Evolutionary conservation across 495 filamentous ascomycete genomes (phyloP), one percentile per base, ranked within the genome.

Genomic region (Penicillium waksmanii): DNA sequence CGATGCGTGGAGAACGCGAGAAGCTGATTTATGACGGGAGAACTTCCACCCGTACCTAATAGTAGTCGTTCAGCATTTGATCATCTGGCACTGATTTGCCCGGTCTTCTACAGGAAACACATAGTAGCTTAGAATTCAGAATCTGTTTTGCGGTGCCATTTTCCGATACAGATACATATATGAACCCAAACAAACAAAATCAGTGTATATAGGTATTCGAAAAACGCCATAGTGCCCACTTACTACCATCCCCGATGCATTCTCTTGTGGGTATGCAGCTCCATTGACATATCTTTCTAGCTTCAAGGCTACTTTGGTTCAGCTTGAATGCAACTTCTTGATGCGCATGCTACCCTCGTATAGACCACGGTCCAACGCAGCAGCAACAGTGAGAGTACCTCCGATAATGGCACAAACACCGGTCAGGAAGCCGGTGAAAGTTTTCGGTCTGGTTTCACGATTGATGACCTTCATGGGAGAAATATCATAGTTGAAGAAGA

Each of bases 391-490:
- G 59, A 99, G 72, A 0, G 95, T 98, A 62, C 95, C 95, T 57
- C 95, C 95, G 44, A 99, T 88, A 51, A 97, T 88, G 19, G 95
- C 93, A 69, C 95, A 98, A 7, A 98, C 85, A 48, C 96, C 95
- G 2, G 94, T 92, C 44, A 99, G 67, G 79, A 99, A 98, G 5
- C 90, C 89, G 1, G 89, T 84, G 73, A 98, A 94, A 15, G 87
- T 86, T 78, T 97, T 97, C 17, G 86, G 77, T 18, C 91, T 86
- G 60, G 89, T 89, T 79, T 99, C 95, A 42, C 92, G 86, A 80
- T 98, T 99, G 78, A 99, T 89, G 44, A 99, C 96, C 76, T 98
- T 99, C 96, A 99, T 98, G 31, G 95, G 95, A 3, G 95, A 98
- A 76, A 99, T 98, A 71, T 99, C 95, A 67, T 98, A 98, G 61